Conservation (phyloP, 2,329 filamentous ascomycete species). For the Sporothrix euskadiensis region DNA sequence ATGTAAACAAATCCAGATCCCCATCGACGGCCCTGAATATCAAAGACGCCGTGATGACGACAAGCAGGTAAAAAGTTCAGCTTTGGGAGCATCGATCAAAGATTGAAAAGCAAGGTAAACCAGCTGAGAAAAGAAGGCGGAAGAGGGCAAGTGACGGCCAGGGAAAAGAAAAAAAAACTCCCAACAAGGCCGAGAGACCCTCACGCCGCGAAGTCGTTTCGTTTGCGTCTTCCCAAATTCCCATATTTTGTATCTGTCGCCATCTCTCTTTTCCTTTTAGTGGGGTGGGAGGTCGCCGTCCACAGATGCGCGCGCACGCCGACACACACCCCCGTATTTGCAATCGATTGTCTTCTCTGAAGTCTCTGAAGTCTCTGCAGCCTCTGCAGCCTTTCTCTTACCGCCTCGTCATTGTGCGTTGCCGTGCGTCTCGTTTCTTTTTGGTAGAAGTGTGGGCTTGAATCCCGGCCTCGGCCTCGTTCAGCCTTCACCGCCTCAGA, state of each 20-base stretch:
- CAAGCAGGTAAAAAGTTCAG: not conserved
- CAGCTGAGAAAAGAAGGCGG: not conserved
- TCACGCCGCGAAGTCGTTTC: not conserved
- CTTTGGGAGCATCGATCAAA: not conserved
- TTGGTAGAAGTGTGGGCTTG: not conserved
- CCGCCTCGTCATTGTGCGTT: slow-evolving; percentile 29
- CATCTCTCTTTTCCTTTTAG: not conserved
- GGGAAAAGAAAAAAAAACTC: not conserved
- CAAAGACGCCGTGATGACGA: not conserved
- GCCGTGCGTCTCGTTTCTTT: slow-evolving; percentile 14
- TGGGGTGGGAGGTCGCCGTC: not conserved
- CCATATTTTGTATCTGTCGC: not conserved
- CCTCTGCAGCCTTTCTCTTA: slow-evolving; percentile 13
- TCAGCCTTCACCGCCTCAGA: slow-evolving; percentile 25
- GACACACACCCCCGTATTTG: not conserved
- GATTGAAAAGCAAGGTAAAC: not conserved
- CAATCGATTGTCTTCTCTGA: not conserved
- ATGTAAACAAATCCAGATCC: slow-evolving; percentile 18
- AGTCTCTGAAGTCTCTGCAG: not conserved
- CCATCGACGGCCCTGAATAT: not conserved
- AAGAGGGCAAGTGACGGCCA: not conserved
- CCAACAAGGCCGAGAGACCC: not conserved
- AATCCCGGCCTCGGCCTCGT: slow-evolving; percentile 4
- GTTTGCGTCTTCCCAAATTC: not conserved
- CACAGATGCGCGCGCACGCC: not conserved